Percentiles rank a stretch among this genome's conserved stretches.
phyloP scores from a whole-genome alignment of 2,329 filamentous ascomycete genomes.

The Sclerotinia trifoliorum region DNA sequence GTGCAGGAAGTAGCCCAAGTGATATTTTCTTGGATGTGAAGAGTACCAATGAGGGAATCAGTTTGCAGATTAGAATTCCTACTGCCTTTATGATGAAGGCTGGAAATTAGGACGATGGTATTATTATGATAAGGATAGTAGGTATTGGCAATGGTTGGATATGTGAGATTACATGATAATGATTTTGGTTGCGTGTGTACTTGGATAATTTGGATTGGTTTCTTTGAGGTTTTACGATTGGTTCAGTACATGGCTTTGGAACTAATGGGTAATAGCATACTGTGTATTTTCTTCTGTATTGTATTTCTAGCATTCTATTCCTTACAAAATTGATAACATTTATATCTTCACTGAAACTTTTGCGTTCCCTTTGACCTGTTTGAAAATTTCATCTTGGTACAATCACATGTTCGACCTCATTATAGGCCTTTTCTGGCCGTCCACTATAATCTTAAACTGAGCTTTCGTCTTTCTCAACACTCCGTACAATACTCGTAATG shows the following conservation, averaged over 20 bases:
- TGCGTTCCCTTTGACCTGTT: not conserved
- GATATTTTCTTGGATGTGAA: slow-evolving; percentile 24
- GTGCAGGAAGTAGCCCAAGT: slow-evolving; percentile 16
- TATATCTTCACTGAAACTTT: not conserved
- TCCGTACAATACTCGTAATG: not conserved
- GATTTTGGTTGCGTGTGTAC: not conserved
- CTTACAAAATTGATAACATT: not conserved
- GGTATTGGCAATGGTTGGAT: slow-evolving; percentile 59
- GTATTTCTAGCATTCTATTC: not conserved
- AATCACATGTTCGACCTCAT: too few species aligned
- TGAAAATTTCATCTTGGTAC: accelerated
- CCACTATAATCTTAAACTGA: too few species aligned
- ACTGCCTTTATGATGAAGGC: slow-evolving; percentile 21
- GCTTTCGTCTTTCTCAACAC: too few species aligned
- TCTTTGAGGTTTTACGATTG: not conserved
- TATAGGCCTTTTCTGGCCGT: too few species aligned
- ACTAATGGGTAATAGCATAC: not conserved
- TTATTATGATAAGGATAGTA: not conserved
- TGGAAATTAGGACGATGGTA: not conserved
- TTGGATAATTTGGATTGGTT: not conserved
- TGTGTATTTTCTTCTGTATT: not conserved
- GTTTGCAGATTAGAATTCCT: slow-evolving; percentile 22
- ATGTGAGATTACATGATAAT: slow-evolving; percentile 47
- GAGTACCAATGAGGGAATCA: slow-evolving; percentile 23
- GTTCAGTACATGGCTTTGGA: not conserved